Conservation (phyloP, 2,329 filamentous ascomycete genomes). For the Biscogniauxia mediterranea region DNA sequence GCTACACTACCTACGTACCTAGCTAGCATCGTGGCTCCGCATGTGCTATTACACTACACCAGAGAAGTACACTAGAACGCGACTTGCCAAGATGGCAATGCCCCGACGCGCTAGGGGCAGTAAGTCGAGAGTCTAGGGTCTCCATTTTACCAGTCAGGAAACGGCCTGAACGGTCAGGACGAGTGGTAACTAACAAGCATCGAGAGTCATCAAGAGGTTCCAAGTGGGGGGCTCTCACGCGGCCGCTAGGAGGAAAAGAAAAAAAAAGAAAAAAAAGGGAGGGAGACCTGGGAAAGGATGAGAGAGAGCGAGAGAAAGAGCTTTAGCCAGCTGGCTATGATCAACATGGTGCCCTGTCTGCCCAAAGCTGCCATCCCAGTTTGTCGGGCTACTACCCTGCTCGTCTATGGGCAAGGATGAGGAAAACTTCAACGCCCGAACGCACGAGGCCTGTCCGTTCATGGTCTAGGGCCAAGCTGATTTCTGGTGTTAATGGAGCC, state of each 20-base stretch:
- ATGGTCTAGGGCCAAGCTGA: constrained; percentile 8
- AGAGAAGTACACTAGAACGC: background rate
- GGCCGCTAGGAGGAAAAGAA: no score
- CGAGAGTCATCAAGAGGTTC: background rate
- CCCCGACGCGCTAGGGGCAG: background rate
- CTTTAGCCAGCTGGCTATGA: background rate
- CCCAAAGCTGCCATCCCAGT: background rate
- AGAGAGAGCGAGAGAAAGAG: background rate
- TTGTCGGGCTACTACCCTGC: background rate
- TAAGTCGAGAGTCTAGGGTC: background rate
- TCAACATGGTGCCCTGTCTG: background rate
- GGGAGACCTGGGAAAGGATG: background rate
- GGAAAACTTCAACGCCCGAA: background rate
- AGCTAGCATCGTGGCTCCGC: background rate
- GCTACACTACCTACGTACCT: background rate
- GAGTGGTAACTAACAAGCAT: background rate
- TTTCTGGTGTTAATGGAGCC: constrained; percentile 3
- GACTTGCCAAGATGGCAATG: background rate
- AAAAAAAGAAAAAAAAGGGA: no score
- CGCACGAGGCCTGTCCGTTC: background rate
- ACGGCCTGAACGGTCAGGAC: background rate
- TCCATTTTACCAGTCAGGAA: background rate
- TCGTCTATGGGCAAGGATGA: background rate
- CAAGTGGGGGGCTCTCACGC: background rate
- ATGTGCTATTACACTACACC: background rate